These are phyloP conservation scores for Phaffomyces opuntiae DNA, from an alignment of 805 yeast species.

Conservation along the genomic window DNA sequence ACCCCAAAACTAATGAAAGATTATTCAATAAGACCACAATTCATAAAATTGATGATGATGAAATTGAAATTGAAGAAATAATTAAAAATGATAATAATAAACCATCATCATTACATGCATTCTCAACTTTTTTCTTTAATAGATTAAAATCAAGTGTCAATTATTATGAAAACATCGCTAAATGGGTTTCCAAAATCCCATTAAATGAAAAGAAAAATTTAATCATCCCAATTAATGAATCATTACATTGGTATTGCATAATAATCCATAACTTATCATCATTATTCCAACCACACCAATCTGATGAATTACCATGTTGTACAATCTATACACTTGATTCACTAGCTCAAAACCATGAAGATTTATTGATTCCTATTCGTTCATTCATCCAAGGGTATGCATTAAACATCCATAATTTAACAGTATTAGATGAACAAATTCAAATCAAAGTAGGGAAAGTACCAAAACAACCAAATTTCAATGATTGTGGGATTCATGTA, in stretches of 20 bases:
- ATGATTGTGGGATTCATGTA: slow-evolving; percentile 93
- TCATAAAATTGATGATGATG: too few species aligned
- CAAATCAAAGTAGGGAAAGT: slow-evolving; percentile 45
- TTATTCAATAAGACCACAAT: background rate
- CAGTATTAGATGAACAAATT: slow-evolving; percentile 40
- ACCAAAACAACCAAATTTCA: slow-evolving; percentile 80
- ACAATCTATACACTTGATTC: slow-evolving; percentile 63
- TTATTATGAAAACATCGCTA: slow-evolving; percentile 56
- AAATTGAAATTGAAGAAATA: too few species aligned
- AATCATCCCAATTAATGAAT: slow-evolving; percentile 76
- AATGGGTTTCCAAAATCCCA: slow-evolving; percentile 75
- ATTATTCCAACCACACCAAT: slow-evolving; percentile 4
- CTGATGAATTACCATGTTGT: background rate
- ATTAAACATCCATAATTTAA: slow-evolving; percentile 47
- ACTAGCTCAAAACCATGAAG: slow-evolving; percentile 49
- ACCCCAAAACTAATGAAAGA: slow-evolving; percentile 7
- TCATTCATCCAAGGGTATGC: slow-evolving; percentile 64
- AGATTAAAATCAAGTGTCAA: slow-evolving; percentile 40
- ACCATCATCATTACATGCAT: slow-evolving; percentile 33
- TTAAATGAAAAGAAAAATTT: slow-evolving; percentile 51
- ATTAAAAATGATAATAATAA: too few species aligned
- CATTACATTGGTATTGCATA: slow-evolving; percentile 83
- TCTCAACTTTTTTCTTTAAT: slow-evolving; percentile 81
- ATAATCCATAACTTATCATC: slow-evolving; percentile 51
- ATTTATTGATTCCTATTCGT: slow-evolving; percentile 45